Evolutionary conservation across 257 asterid species (phyloP), one percentile per base, ranked within the genome.

Genomic region (Solanum pinnatisectum): DNA sequence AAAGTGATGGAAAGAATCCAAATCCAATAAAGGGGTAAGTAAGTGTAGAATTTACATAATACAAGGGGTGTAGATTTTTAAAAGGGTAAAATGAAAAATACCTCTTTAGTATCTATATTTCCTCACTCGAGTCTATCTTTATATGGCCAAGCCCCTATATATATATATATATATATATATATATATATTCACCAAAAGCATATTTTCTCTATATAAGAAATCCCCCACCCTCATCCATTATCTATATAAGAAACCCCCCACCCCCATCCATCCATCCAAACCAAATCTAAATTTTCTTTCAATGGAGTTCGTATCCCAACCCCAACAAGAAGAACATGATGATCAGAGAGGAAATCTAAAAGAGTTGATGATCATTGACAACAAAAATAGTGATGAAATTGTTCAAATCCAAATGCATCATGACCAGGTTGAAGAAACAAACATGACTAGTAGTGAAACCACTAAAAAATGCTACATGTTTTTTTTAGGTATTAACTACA

Each of bases 401-500:
- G 52, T 68, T 1, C 23, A 68, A 76, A 6, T 76, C 59, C 59
- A 76, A 76, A 76, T 37, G 33, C 56, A 23, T 22, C 59, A 74
- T 73, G 36, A 20, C 37, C 85, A 86, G 25, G 70, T 90, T 85
- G 82, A 91, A 87, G 77, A 74, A 2, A 84, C 40, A 84, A 92
- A 88, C 63, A 86, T 42, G 70, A 60, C 70, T 88, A 23, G 6
- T 39, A 67, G 33, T 23, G 30, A 44, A 11, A 74, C 52, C 49
- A 76, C 59, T 25, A 78, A 78, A 3, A 91, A 89, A 44, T 56
- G 87, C 70, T 90, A 88, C 93, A 88, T 37, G 35, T 37, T 87
- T 30, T 94, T 95, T n/a, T 40, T 96, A 20, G 35, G 73, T 5
- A 67, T 92, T 49, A 96, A 91, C 59, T 94, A 90, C 86, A 8